A percentile compares a stretch with the other conserved stretches of the same genome.
These are phyloP conservation scores for Boletus reticulatus DNA, from an alignment of 768 basidiomycete species.

Conservation along the genomic window DNA sequence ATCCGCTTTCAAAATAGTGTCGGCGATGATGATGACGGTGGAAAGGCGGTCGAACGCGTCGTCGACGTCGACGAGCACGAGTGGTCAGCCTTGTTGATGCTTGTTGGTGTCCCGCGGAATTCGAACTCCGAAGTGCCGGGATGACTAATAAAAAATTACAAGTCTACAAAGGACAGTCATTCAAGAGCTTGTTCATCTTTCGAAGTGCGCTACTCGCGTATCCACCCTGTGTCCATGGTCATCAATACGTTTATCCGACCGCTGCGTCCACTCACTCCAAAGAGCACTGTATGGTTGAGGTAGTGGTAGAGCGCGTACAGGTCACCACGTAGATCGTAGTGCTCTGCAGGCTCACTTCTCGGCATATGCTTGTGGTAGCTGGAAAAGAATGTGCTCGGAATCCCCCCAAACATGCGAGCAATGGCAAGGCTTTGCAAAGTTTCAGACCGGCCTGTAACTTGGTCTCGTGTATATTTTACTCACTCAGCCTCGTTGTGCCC, in stretches of 20 bases:
- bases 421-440: conserved; percentile 58
- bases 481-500: conserved; percentile 85
- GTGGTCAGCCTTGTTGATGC: conserved; percentile 28
- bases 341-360: conserved; percentile 60
- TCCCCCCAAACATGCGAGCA: conserved; percentile 77
- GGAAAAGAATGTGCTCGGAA: conserved; percentile 59
- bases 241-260: neutral
- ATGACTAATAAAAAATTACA: conserved; percentile 14
- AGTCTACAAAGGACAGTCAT: conserved; percentile 26
- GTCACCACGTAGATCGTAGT: conserved; percentile 62
- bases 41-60: conserved; percentile 14
- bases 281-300: conserved; percentile 76
- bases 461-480: conserved; percentile 22
- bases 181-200: conserved; percentile 46
- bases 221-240: conserved; percentile 32
- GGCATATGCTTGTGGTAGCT: conserved; percentile 63
- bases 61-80: conserved; percentile 19
- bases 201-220: conserved; percentile 54
- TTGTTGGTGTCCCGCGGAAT: conserved; percentile 16
- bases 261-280: conserved; percentile 53
- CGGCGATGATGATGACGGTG: conserved; percentile 7
- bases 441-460: neutral
- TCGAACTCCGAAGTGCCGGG: conserved; percentile 13
- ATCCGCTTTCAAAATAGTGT: neutral
- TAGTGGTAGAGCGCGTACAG: conserved; percentile 84